phyloP scores from a whole-genome alignment of 2,329 filamentous ascomycete species.

The Fusarium heterosporum region DNA sequence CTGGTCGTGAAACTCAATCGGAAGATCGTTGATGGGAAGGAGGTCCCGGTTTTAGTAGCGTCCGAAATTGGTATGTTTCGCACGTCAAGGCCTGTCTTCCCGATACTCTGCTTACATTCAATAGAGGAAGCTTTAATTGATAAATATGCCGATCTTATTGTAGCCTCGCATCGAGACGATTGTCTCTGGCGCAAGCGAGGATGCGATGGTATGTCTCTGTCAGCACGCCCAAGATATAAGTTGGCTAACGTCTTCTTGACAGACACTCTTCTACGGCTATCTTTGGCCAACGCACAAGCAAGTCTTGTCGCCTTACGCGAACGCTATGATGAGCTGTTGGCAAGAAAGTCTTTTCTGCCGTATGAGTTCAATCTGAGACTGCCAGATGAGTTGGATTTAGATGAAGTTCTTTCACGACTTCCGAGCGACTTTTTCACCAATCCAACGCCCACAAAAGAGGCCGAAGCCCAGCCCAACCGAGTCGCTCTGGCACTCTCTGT shows the following conservation, averaged over 20 bases:
- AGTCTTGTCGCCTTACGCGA: conserved; percentile 69
- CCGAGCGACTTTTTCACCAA: conserved; percentile 66
- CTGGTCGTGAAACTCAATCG: conserved; percentile 82
- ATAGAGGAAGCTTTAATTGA: conserved; percentile 76
- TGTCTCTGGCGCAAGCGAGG: conserved; percentile 89
- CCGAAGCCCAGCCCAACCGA: conserved; percentile 60
- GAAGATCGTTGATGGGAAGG: conserved; percentile 67
- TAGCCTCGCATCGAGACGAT: conserved; percentile 79
- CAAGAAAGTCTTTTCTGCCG: conserved; percentile 66
- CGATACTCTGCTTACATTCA: conserved; percentile 35
- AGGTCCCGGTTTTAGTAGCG: conserved; percentile 64
- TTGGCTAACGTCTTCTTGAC: conserved; percentile 36
- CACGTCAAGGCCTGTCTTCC: not conserved
- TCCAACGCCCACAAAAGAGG: conserved; percentile 51
- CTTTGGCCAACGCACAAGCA: conserved; percentile 70
- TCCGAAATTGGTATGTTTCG: conserved; percentile 66
- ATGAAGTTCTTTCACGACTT: conserved; percentile 62
- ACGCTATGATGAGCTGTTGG: conserved; percentile 73
- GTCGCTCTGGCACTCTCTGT: conserved; percentile 76
- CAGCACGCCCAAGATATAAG: conserved; percentile 16
- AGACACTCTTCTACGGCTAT: conserved; percentile 71
- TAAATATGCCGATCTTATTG: conserved; percentile 79
- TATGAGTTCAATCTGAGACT: conserved; percentile 72
- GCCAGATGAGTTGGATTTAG: conserved; percentile 64
- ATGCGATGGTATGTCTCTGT: conserved; percentile 75